Evolutionary conservation across 176 grass and related monocot genomes (phyloP), one percentile per base, ranked within the genome.

Genomic region (Eleusine indica): DNA sequence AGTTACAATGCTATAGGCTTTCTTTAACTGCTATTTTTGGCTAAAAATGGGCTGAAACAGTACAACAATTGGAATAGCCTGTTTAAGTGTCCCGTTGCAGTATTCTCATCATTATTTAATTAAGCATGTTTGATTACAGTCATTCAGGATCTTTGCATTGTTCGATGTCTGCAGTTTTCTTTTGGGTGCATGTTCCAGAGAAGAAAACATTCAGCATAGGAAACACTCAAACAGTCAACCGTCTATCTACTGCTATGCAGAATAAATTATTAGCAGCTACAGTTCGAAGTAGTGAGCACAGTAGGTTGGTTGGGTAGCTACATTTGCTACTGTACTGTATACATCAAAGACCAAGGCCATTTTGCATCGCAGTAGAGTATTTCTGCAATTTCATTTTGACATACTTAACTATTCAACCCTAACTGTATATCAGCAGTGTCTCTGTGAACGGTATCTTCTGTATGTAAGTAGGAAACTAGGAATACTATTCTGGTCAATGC

Each of bases 151-250:
- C 5, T 22, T 22, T 60, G 21, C 57, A 25, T 61, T 25, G 58
- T 25, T 25, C 21, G n/a, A 22, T 22, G 7, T 25, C n/a, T 61
- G n/a, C 7, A 11, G 7, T 22, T 60, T 25, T 10, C n/a, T 22
- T 61, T 61, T 61, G 21, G 1, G 21, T 61, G 7, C 14, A 25
- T 61, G 21, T 25, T 61, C n/a, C 3, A 61, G n/a, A 25, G 58
- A 22, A 61, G 9, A 25, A n/a, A 60, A 40, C 17, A 3, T 22
- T 68, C 29, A 22, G 21, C 32, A 69, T 19, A 22, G 9, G 18
- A 68, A 53, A 53, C 21, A 60, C 58, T 61, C n/a, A 66, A n/a
- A 37, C 5, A 54, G 14, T 58, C 79, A 70, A 81, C 47, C 49
- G 13, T 81, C 49, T 52, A 6, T 70, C 21, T 81, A 40, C 32